phyloP scores from a whole-genome alignment of 2,329 filamentous ascomycete genomes.

The Diaporthe citrichinensis region DNA sequence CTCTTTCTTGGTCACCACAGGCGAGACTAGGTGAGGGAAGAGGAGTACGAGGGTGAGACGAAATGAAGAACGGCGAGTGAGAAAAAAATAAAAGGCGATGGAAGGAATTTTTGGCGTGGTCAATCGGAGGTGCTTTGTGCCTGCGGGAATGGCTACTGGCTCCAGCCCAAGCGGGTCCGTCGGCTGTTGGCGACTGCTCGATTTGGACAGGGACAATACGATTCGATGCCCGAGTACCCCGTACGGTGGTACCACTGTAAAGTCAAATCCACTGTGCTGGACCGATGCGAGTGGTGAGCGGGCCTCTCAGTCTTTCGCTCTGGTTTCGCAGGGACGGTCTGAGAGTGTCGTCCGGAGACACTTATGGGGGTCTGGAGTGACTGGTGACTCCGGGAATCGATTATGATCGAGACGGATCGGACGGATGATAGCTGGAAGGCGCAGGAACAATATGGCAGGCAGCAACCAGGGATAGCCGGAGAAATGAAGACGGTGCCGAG shows the following conservation, averaged over 20 bases:
- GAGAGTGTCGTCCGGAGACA: constrained; percentile 28
- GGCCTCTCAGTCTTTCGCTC: background rate
- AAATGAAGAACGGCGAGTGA: constrained; percentile 8
- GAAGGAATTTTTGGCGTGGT: constrained; percentile 27
- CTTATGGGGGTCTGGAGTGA: constrained; percentile 1
- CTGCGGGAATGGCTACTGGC: constrained; percentile 21
- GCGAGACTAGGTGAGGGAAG: background rate
- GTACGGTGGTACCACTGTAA: constrained; percentile 31
- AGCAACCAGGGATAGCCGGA: constrained; percentile 8
- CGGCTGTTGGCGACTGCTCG: constrained; percentile 28
- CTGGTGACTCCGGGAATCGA: constrained; percentile 16
- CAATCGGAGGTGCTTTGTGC: constrained; percentile 19
- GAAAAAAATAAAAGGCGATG: background rate
- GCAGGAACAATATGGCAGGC: constrained; percentile 9
- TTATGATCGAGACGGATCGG: constrained; percentile 19
- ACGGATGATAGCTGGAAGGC: background rate
- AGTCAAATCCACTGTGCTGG: constrained; percentile 27
- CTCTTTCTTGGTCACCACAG: constrained; percentile 27
- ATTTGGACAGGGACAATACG: constrained; percentile 22
- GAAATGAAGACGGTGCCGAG: constrained; percentile 32
- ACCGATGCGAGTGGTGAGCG: constrained; percentile 25
- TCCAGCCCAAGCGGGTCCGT: constrained; percentile 33
- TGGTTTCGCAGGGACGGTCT: constrained; percentile 23
- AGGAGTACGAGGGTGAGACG: constrained; percentile 10
- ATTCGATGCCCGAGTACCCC: constrained; percentile 33